These are phyloP conservation scores for Talaromyces pinophilus DNA, from an alignment of 2,329 filamentous ascomycete genomes.

Conservation along the genomic window DNA sequence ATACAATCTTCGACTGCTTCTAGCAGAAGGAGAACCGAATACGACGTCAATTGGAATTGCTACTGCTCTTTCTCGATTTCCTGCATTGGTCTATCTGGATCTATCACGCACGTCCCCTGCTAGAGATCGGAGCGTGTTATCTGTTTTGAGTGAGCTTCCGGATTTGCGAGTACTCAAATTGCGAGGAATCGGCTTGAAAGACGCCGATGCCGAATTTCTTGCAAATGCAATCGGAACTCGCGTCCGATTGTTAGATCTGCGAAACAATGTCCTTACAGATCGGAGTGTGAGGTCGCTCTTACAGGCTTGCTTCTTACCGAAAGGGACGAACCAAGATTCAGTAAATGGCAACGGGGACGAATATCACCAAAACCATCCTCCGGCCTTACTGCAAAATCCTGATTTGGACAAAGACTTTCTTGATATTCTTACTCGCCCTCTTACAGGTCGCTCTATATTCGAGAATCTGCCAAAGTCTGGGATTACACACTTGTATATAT, in stretches of 20 bases:
- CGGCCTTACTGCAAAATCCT: constrained; percentile 30
- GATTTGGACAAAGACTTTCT: constrained; percentile 52
- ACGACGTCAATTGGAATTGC: constrained; percentile 58
- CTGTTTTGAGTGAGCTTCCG: constrained; percentile 48
- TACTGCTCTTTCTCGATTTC: constrained; percentile 55
- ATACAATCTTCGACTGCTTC: constrained; percentile 56
- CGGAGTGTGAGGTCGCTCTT: constrained; percentile 55
- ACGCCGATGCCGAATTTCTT: constrained; percentile 55
- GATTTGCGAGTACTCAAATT: constrained; percentile 61
- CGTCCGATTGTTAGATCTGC: constrained; percentile 58
- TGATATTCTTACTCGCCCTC: constrained; percentile 50
- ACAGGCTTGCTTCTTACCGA: constrained; percentile 51
- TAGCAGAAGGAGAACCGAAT: constrained; percentile 60
- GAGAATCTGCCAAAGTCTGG: constrained; percentile 58
- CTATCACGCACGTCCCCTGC: constrained; percentile 57
- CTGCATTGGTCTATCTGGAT: constrained; percentile 59
- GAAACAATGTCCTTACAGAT: constrained; percentile 61
- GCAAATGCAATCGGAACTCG: constrained; percentile 54
- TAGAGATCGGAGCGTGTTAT: constrained; percentile 52
- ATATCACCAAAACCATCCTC: neutral
- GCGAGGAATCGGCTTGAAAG: constrained; percentile 55
- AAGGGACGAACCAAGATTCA: constrained; percentile 15
- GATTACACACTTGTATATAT: constrained; percentile 62
- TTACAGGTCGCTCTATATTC: constrained; percentile 56
- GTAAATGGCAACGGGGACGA: constrained; percentile 14